A percentile compares a stretch with the other conserved stretches of the same genome.
Conservation (phyloP, 2,329 filamentous ascomycete genomes). For the Dryadomyces sulphureus region DNA sequence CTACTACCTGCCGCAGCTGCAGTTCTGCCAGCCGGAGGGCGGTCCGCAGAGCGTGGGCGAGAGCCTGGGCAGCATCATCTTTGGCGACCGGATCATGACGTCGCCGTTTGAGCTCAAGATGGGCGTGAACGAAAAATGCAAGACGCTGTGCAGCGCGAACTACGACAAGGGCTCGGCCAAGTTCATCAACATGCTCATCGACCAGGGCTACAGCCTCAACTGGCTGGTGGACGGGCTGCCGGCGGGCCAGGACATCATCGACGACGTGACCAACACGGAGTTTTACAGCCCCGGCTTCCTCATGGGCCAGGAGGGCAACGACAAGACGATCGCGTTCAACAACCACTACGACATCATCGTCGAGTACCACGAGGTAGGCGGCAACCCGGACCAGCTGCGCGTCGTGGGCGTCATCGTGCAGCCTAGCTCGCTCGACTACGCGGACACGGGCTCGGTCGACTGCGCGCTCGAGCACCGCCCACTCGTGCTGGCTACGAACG, state of each 20-base stretch:
- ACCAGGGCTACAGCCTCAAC: constrained; percentile 79
- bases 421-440: constrained; percentile 55
- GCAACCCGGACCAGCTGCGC: constrained; percentile 53
- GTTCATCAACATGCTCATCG: constrained; percentile 74
- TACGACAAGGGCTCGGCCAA: constrained; percentile 51
- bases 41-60: constrained; percentile 72
- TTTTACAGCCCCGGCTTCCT: constrained; percentile 91
- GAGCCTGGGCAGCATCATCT: constrained; percentile 88
- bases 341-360: constrained; percentile 93
- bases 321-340: constrained; percentile 47
- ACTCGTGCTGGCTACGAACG: constrained; percentile 47
- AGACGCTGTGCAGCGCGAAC: constrained; percentile 54
- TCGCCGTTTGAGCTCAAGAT: constrained; percentile 85
- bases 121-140: constrained; percentile 77
- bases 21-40: constrained; percentile 69
- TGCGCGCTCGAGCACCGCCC: constrained; percentile 45
- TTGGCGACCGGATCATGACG: constrained; percentile 91
- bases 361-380: constrained; percentile 74
- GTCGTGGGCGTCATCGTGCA: constrained; percentile 88
- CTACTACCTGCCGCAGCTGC: constrained; percentile 81
- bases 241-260: constrained; percentile 68
- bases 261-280: constrained; percentile 58
- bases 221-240: constrained; percentile 93
- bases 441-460: constrained; percentile 39
- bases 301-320: constrained; percentile 45